phyloP scores from a whole-genome alignment of 495 filamentous ascomycete species.

The Physcia stellaris region DNA sequence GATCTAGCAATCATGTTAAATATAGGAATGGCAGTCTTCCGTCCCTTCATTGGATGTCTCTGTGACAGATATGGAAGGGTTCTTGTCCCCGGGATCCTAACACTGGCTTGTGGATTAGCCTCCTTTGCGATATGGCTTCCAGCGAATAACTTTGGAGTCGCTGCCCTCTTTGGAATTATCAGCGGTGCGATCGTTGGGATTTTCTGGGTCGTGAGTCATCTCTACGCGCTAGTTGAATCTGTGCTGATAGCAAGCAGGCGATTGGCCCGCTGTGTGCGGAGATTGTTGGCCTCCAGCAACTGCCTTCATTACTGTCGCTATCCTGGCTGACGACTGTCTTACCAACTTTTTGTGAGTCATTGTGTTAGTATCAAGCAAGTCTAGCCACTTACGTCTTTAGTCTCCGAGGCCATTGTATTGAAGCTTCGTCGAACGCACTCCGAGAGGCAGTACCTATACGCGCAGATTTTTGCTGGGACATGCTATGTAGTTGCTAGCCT shows the following conservation, averaged over 20 bases:
- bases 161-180: constrained; percentile 52
- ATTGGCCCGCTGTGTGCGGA: constrained; percentile 22
- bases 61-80: constrained; percentile 53
- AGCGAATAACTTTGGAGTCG: constrained; percentile 39
- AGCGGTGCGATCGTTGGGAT: constrained; percentile 48
- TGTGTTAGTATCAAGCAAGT: neutral
- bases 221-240: neutral
- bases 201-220: constrained; percentile 37
- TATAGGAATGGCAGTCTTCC: constrained; percentile 47
- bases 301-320: constrained; percentile 47
- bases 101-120: constrained; percentile 41
- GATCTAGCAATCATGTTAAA: constrained; percentile 55
- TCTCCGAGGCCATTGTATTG: constrained; percentile 56
- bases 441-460: constrained; percentile 33
- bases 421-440: constrained; percentile 35
- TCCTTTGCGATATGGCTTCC: constrained; percentile 57
- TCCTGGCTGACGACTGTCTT: constrained; percentile 51
- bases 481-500: constrained; percentile 42
- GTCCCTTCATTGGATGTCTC: constrained; percentile 52
- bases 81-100: constrained; percentile 45
- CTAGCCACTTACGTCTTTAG: constrained; percentile 2
- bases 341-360: constrained; percentile 34
- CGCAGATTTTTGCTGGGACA: constrained; percentile 47
- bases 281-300: constrained; percentile 45
- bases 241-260: constrained; percentile 13